Percentiles rank a stretch among this genome's conserved stretches.
These are phyloP conservation scores for Nadsonia starkeyi-henricii DNA, from an alignment of 1,139 yeast genomes.

Conservation along the genomic window DNA sequence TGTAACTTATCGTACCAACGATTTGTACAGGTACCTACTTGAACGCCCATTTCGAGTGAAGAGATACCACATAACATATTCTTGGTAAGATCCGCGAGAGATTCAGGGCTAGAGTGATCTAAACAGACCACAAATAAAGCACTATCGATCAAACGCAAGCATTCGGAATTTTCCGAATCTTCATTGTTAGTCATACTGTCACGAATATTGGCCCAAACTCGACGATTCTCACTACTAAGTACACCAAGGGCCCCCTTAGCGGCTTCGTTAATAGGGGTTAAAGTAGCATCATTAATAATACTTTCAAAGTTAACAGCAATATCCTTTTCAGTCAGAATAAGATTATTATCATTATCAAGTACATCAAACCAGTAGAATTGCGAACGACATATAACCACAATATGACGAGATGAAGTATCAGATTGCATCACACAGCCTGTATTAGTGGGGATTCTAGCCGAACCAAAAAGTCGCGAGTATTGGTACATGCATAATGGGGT, in stretches of 20 bases:
- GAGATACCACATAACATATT: constrained; percentile 82
- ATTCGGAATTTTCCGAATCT: constrained; percentile 40
- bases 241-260: constrained; percentile 82
- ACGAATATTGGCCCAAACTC: constrained; percentile 71
- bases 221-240: constrained; percentile 74
- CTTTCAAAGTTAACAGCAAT: constrained; percentile 61
- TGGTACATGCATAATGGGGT: constrained; percentile 80
- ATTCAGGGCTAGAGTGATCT: constrained; percentile 59
- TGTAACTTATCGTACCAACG: constrained; percentile 92
- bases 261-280: constrained; percentile 46
- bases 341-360: constrained; percentile 53
- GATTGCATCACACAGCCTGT: constrained; percentile 78
- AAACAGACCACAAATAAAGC: constrained; percentile 72
- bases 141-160: constrained; percentile 59
- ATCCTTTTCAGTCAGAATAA: constrained; percentile 60
- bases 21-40: constrained; percentile 86
- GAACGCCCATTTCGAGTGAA: constrained; percentile 68
- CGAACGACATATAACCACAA: constrained; percentile 71
- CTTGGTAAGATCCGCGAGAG: constrained; percentile 55
- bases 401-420: constrained; percentile 60
- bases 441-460: constrained; percentile 70
- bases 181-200: constrained; percentile 25
- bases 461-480: constrained; percentile 71
- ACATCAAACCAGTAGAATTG: constrained; percentile 94
- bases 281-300: constrained; percentile 56